Evolutionary conservation across 1,139 yeast species (phyloP), one percentile per base, ranked within the genome.

Genomic region (Kurtzmaniella quercitrusa): DNA sequence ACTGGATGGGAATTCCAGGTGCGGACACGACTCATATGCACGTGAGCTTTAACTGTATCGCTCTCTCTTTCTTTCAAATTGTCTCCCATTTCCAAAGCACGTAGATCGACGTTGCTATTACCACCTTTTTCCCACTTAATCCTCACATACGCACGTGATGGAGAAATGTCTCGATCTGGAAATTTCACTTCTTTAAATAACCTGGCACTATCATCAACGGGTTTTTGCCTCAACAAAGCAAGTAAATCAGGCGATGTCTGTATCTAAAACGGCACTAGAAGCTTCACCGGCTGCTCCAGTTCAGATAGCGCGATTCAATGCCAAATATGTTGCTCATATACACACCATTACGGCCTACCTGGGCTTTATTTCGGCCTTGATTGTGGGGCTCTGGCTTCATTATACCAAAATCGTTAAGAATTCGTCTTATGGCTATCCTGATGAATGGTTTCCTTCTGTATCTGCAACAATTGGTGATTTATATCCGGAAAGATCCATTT

Each of bases 361-460:
- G 18, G 95, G 96, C 1, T 89, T 89, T 56, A 40, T 84, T 5
- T 76, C 82, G 0, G 96, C 97, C 2, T 71, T 89, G 32, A 61
- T 73, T 0, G 80, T 86, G 33, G 97, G 96, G 4, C 78, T 79
- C 50, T 69, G 69, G 46, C 71, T 89, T 14, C 97, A 89, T 61
- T 89, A 82, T 61, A 69, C 84, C 48, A 91, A 93, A 60, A 93
- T 93, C 56, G 96, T 93, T 11, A 73, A 82, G 54, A 93, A 93
- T 60, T 84, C 93, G 38, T 79, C 80, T 48, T 91, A 72, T 57
- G 95, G 96, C 0, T 93, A 88, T 58, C 98, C 98, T 1, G 94
- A 89, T 46, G 98, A 93, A 63, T 93, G 98, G 98, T 91, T 93
- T 57, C 98, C 98, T 1, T 84, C 95, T 54, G 98, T 93, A 2